These are phyloP conservation scores for Casuarina cunninghamiana DNA, from an alignment of 306 rosid species.

Conservation along the genomic window DNA sequence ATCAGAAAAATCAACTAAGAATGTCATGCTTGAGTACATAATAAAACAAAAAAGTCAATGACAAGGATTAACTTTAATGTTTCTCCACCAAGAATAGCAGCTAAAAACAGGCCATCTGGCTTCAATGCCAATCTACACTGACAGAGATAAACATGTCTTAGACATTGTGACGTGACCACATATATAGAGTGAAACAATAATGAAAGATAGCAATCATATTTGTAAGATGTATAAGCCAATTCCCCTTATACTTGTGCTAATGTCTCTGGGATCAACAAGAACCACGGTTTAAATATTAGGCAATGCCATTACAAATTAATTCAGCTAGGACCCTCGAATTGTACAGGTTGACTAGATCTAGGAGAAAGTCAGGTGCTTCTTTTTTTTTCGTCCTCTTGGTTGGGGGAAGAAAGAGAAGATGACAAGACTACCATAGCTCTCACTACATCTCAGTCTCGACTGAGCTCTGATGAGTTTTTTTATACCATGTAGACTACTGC, in stretches of 20 bases:
- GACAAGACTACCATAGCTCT: no score
- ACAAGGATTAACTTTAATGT: constrained; percentile 60
- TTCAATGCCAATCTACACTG: constrained; percentile 93
- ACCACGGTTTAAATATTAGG: not conserved
- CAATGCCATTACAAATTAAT: not conserved
- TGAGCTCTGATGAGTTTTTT: not conserved
- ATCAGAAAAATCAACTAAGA: constrained; percentile 26
- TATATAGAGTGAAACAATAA: constrained; percentile 1
- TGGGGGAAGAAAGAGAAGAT: not conserved
- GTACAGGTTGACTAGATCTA: not conserved
- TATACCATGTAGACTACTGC: not conserved
- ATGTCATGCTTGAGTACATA: constrained; percentile 18
- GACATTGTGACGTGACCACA: constrained; percentile 11
- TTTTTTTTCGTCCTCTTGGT: not conserved
- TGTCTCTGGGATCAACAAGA: not conserved
- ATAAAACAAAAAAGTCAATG: constrained; percentile 18
- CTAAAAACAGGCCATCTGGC: constrained; percentile 95
- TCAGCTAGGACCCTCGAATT: not conserved
- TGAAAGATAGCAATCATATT: not conserved
- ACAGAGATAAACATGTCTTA: constrained; percentile 36
- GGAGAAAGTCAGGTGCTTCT: not conserved
- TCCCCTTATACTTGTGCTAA: not conserved
- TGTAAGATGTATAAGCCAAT: not conserved
- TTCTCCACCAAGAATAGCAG: constrained; percentile 93
- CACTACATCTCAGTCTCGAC: no score